These are phyloP conservation scores for Musa troglodytarum DNA, from an alignment of 176 grass and related monocot genomes.

Conservation along the genomic window DNA sequence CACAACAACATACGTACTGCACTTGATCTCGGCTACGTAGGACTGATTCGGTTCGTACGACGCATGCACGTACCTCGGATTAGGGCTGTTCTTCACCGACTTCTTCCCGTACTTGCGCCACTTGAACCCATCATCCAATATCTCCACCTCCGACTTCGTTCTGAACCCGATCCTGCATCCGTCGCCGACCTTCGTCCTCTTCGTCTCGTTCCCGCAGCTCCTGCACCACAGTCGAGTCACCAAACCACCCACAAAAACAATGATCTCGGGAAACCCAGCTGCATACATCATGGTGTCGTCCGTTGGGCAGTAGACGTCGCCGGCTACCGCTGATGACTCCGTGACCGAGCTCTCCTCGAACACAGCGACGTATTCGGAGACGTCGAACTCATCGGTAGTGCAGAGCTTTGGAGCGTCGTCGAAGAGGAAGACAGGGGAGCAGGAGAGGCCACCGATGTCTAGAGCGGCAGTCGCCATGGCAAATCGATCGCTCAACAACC, in stretches of 20 bases:
- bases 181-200: not conserved
- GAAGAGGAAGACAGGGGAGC: conserved; percentile 18
- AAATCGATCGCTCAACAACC: not conserved
- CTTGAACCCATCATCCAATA: conserved; percentile 89
- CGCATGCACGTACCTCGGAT: conserved; percentile 45
- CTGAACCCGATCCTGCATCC: conserved; percentile 60
- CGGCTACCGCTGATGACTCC: not conserved
- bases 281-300: not conserved
- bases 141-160: conserved; percentile 71
- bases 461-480: conserved; percentile 24
- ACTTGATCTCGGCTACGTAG: not conserved
- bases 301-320: not conserved
- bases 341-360: conserved; percentile 8
- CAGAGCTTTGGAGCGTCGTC: conserved; percentile 6
- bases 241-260: not conserved
- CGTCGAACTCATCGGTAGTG: no score
- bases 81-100: conserved; percentile 87
- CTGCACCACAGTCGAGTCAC: not conserved
- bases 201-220: not conserved
- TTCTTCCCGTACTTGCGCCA: conserved; percentile 99
- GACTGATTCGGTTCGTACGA: not conserved
- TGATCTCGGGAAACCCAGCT: not conserved
- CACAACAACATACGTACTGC: not conserved
- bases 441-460: conserved; percentile 10
- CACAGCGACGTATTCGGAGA: not conserved